phyloP scores from a whole-genome alignment of 2,329 filamentous ascomycete genomes.

The Claviceps sp. region DNA sequence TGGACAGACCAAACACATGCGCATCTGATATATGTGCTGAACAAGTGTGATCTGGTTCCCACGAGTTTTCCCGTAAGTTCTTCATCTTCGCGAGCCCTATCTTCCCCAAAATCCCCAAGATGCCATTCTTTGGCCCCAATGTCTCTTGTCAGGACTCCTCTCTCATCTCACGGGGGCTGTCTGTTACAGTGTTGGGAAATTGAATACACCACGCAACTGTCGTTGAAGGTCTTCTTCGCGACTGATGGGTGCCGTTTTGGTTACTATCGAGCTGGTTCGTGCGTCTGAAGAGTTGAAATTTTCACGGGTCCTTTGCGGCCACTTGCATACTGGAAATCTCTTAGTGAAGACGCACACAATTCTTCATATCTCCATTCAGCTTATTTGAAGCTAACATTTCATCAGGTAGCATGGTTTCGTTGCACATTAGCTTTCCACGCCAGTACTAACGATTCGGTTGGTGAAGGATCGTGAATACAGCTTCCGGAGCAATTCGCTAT shows the following conservation, averaged over 20 bases:
- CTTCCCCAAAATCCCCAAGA: slow-evolving; percentile 6
- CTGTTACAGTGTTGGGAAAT: slow-evolving; percentile 99
- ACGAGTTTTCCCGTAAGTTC: slow-evolving; percentile 86
- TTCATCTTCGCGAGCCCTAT: background rate
- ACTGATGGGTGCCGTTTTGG: slow-evolving; percentile 84
- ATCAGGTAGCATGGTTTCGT: slow-evolving; percentile 83
- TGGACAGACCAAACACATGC: too few species aligned
- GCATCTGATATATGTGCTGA: slow-evolving; percentile 48
- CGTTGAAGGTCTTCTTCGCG: slow-evolving; percentile 25
- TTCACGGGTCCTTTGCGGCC: slow-evolving; percentile 43
- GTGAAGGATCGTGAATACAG: slow-evolving; percentile 86
- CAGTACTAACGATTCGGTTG: slow-evolving; percentile 89
- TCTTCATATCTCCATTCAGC: slow-evolving; percentile 3
- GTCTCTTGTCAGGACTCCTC: slow-evolving; percentile 75
- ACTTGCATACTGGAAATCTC: slow-evolving; percentile 61
- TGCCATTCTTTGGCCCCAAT: slow-evolving; percentile 38
- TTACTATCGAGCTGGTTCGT: slow-evolving; percentile 59
- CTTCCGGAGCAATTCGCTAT: slow-evolving; percentile 86
- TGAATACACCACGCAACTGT: slow-evolving; percentile 38
- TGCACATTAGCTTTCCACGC: slow-evolving; percentile 86
- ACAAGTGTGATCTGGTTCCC: slow-evolving; percentile 65
- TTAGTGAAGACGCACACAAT: slow-evolving; percentile 96
- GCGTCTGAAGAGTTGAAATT: slow-evolving; percentile 96
- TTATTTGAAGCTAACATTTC: slow-evolving; percentile 5
- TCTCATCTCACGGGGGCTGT: slow-evolving; percentile 61